Base-by-base conservation (phyloP, 192 early-diverging fungal genomes). In the Dissophora ornata region DNA sequence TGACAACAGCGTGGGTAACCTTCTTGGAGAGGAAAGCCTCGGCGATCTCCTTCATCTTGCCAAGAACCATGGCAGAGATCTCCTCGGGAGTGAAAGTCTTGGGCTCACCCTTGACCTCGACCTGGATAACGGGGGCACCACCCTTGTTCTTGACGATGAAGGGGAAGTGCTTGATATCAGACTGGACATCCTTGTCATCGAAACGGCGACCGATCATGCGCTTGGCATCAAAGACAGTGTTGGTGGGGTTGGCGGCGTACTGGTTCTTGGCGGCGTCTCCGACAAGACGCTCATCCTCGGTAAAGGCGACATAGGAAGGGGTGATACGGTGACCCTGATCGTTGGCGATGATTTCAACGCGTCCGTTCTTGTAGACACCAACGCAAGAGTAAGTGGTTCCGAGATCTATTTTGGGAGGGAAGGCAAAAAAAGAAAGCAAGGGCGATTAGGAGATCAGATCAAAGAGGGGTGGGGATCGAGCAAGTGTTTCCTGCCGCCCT, bases 331-430 rank as follows among this genome's bases (percentile, higher is more conserved):
- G 85, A 74, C 95, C 95, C 80, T 96, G 93, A 80, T 98, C 96
- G 90, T 98, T 96, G 65, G 96, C 94, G 73, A 98, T 95, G 82
- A 99, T 97, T 83, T 99, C 97, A 57, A 99, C 96, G 61, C 90
- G 88, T 57, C 92, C 95, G 83, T 97, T 92, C 87, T 94, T 89
- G 87, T 88, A 94, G 49, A 98, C 92, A 75, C 92, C 96, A 25
- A 97, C 95, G 84, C 96, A 96, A 58, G 92, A 94, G 86, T 91
- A 90, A 28, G 89, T 98, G 51, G 97, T 98, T 77, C 97, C 97
- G 79, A 98, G 87, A 90, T 98, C 95, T 75, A 44, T 40, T 51
- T 9, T 4, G n/a, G 18, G 18, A 5, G 6, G 44, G 12, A 61
- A 36, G 0, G 24, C 13, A 19, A 13, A 41, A 46, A n/a, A 22